phyloP scores from a whole-genome alignment of 768 basidiomycete species.

The Pleurotus giganteus region DNA sequence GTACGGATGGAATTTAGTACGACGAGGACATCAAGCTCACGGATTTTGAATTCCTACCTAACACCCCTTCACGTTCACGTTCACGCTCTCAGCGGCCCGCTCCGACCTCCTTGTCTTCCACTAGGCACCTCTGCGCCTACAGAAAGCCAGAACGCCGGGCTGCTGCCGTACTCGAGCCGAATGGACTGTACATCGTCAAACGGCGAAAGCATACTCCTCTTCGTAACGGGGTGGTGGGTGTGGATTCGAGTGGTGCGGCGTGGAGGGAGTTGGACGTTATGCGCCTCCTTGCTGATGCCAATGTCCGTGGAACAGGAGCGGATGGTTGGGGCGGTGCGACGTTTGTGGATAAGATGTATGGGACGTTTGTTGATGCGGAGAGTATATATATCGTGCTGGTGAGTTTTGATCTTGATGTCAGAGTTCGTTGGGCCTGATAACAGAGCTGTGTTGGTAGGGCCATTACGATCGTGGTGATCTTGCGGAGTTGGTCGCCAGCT shows the following conservation, averaged over 20 bases:
- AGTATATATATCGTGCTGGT: slow-evolving; percentile 5
- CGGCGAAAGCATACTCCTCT: not conserved
- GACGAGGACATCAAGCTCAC: slow-evolving; percentile 5
- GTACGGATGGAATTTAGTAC: not conserved
- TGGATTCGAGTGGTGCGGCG: no score
- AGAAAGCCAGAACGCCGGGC: not conserved
- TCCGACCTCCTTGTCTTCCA: not conserved
- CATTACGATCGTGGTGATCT: not conserved
- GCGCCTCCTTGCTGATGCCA: not conserved
- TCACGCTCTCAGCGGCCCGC: not conserved
- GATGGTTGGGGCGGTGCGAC: not conserved
- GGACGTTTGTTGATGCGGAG: slow-evolving; percentile 5
- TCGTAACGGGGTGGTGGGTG: no score
- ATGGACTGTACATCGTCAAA: slow-evolving; percentile 1
- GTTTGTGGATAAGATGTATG: slow-evolving; percentile 8
- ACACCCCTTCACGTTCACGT: not conserved
- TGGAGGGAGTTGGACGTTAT: slow-evolving; percentile 8
- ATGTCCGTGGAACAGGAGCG: not conserved
- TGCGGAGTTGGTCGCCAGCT: not conserved
- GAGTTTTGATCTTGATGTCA: not conserved
- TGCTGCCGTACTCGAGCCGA: not conserved
- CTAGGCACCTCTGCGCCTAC: slow-evolving; percentile 1
- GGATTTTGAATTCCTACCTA: slow-evolving; percentile 2
- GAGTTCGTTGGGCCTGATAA: not conserved
- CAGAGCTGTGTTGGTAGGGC: not conserved